Percentiles rank a stretch among this genome's conserved stretches.
Conservation (phyloP, 805 yeast genomes). For the Schizosaccharomyces japonicus region DNA sequence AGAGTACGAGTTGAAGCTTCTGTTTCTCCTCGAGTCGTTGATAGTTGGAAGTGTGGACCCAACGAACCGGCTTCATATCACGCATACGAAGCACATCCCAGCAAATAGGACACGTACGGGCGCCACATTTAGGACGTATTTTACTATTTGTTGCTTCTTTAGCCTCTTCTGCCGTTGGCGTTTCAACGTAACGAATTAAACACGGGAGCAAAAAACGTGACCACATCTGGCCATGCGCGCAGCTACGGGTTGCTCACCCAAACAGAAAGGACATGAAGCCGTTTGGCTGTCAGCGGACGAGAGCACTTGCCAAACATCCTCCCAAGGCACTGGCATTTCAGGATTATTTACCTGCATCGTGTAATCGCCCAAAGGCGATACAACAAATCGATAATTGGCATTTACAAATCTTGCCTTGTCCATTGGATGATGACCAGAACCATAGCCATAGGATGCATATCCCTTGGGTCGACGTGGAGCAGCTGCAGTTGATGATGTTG, state of each 20-base stretch:
- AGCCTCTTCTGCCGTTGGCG: conserved; percentile 7
- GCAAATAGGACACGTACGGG: conserved; percentile 64
- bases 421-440: conserved; percentile 6
- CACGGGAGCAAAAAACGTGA: conserved; percentile 73
- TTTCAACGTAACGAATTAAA: conserved; percentile 25
- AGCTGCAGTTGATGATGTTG: not conserved
- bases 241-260: conserved; percentile 61
- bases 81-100: conserved; percentile 29
- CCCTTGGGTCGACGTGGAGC: not conserved
- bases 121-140: conserved; percentile 18
- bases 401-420: conserved; percentile 28
- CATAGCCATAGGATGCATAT: conserved; percentile 2
- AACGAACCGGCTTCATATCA: conserved; percentile 34
- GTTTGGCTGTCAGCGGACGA: conserved; percentile 38
- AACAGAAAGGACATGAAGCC: conserved; percentile 70
- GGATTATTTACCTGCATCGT: conserved; percentile 27
- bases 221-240: conserved; percentile 94
- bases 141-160: conserved; percentile 6
- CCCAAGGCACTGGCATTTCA: conserved; percentile 1
- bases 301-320: conserved; percentile 36
- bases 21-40: not conserved
- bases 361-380: conserved; percentile 38
- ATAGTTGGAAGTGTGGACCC: conserved; percentile 15
- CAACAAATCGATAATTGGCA: conserved; percentile 61
- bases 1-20: not conserved